A percentile compares a stretch with the other conserved stretches of the same genome.
phyloP scores from a whole-genome alignment of 441 rosid species.

The Adansonia grandidieri region DNA sequence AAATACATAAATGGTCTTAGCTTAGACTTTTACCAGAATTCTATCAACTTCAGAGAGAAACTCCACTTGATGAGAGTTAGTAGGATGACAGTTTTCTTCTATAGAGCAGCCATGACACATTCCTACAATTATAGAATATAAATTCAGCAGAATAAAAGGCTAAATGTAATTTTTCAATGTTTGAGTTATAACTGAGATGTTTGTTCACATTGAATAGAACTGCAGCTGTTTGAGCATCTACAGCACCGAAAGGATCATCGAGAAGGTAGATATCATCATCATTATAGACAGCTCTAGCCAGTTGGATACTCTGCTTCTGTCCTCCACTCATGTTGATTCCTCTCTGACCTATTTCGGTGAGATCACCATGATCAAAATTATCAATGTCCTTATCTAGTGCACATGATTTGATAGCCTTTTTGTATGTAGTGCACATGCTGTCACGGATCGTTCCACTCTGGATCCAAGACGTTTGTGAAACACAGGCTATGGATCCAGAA shows the following conservation, averaged over 20 bases:
- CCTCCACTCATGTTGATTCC: constrained; percentile 95
- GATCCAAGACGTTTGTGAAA: constrained; percentile 88
- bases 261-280: constrained; percentile 86
- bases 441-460: constrained; percentile 88
- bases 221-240: constrained; percentile 86
- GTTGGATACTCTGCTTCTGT: constrained; percentile 91
- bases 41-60: constrained; percentile 76
- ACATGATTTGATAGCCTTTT: constrained; percentile 63
- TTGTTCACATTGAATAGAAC: constrained; percentile 63
- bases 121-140: constrained; percentile 50
- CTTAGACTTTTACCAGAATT: constrained; percentile 56
- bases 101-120: constrained; percentile 66
- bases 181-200: not conserved
- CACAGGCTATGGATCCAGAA: constrained; percentile 74
- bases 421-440: constrained; percentile 63
- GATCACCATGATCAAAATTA: constrained; percentile 72
- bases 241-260: constrained; percentile 86
- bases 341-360: constrained; percentile 92
- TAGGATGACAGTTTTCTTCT: constrained; percentile 71
- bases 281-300: constrained; percentile 81
- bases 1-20: not conserved
- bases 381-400: constrained; percentile 78
- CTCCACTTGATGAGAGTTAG: constrained; percentile 95
- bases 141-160: not conserved
- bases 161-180: not conserved